These are phyloP conservation scores for Lachancea meyersii DNA, from an alignment of 805 yeast genomes.

Conservation along the genomic window DNA sequence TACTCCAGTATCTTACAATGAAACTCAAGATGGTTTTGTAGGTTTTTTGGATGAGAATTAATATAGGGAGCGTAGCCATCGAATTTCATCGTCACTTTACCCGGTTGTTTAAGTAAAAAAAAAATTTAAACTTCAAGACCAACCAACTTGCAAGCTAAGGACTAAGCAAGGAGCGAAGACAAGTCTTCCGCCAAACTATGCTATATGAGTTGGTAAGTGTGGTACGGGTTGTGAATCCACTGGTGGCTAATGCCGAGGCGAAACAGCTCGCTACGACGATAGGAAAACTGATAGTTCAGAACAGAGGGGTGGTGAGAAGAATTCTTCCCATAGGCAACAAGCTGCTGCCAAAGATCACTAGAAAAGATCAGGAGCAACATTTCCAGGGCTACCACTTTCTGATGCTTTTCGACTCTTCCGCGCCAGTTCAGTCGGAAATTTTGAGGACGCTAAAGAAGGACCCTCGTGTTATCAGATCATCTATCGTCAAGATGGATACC, in stretches of 20 bases:
- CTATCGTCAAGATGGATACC: slow-evolving; percentile 58
- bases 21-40: background rate
- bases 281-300: slow-evolving; percentile 74
- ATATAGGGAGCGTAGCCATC: background rate
- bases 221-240: slow-evolving; percentile 68
- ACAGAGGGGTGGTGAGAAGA: slow-evolving; percentile 90
- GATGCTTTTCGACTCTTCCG: slow-evolving; percentile 79
- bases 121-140: slow-evolving; percentile 1
- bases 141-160: background rate
- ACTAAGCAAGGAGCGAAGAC: background rate
- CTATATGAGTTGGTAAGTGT: slow-evolving; percentile 86
- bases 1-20: background rate
- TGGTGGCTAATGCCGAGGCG: slow-evolving; percentile 50
- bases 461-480: slow-evolving; percentile 83
- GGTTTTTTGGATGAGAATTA: background rate
- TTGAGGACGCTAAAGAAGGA: slow-evolving; percentile 74
- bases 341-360: slow-evolving; percentile 72
- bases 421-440: slow-evolving; percentile 82
- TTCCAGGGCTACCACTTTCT: slow-evolving; percentile 86
- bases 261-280: slow-evolving; percentile 58
- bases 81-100: background rate
- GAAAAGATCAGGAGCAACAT: slow-evolving; percentile 81
- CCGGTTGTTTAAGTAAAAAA: background rate
- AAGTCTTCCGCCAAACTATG: slow-evolving; percentile 40
- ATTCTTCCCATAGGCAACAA: slow-evolving; percentile 73